phyloP scores from a whole-genome alignment of 2,329 filamentous ascomycete species.

The Ceratocystis smalleyi region DNA sequence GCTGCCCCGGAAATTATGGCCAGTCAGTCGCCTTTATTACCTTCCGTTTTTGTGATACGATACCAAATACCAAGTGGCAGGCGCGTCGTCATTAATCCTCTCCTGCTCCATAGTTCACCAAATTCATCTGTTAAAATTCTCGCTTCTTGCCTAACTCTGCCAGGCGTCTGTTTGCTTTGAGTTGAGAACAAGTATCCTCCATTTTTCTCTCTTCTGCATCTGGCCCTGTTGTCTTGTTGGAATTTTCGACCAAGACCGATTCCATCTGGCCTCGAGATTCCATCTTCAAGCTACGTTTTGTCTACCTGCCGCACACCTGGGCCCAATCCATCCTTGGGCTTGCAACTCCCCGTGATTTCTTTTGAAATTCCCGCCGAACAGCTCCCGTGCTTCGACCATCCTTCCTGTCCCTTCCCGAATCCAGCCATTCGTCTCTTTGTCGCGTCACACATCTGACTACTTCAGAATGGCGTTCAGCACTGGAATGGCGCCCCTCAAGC shows the following conservation, averaged over 20 bases:
- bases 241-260: neutral
- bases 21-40: neutral
- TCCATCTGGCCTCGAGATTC: neutral
- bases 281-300: neutral
- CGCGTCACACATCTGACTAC: neutral
- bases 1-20: neutral
- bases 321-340: neutral
- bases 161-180: neutral
- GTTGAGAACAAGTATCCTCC: neutral
- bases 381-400: neutral
- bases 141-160: neutral
- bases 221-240: neutral
- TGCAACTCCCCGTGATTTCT: neutral
- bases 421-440: neutral
- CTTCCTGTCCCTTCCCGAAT: neutral
- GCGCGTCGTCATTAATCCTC: constrained; percentile 3
- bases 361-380: neutral
- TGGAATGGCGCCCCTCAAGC: constrained; percentile 37
- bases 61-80: neutral
- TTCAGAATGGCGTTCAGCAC: constrained; percentile 26
- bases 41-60: constrained; percentile 13
- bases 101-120: neutral
- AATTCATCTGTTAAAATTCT: neutral
- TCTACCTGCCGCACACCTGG: neutral
- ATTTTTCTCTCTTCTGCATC: neutral